phyloP scores from a whole-genome alignment of 2,329 filamentous ascomycete genomes.

The Phialophora chinensis region DNA sequence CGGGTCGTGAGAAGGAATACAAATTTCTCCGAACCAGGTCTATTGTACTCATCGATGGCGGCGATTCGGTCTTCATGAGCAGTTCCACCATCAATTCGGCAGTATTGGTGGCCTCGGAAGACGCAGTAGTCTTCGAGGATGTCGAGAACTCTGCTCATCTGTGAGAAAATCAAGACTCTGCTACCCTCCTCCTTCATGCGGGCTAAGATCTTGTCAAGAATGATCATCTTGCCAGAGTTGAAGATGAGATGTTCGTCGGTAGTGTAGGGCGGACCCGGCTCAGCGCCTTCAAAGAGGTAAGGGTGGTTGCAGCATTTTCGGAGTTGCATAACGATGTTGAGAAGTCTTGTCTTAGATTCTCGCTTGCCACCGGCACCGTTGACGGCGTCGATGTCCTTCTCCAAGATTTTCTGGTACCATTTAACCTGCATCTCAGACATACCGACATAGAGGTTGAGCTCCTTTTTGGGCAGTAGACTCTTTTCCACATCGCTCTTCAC shows the following conservation, averaged over 20 bases:
- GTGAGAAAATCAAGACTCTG: conserved; percentile 97
- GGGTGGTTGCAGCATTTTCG: conserved; percentile 99
- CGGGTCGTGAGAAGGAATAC: conserved; percentile 94
- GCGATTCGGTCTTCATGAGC: conserved; percentile 97
- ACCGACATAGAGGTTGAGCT: conserved; percentile 93
- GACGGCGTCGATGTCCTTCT: conserved; percentile 98
- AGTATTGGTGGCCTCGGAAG: conserved; percentile 93
- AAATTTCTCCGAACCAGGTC: conserved; percentile 92
- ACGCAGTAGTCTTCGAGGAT: conserved; percentile 99
- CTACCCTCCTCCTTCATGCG: conserved; percentile 86
- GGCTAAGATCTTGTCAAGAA: conserved; percentile 87
- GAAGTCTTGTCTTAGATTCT: conserved; percentile 92
- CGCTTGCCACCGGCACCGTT: conserved; percentile 96
- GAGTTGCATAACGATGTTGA: conserved; percentile 99
- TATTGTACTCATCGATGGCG: conserved; percentile 98
- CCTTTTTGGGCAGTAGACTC: conserved; percentile 95
- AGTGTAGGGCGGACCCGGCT: conserved; percentile 95
- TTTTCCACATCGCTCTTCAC: conserved; percentile 99
- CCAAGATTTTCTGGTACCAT: conserved; percentile 98
- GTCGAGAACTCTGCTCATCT: conserved; percentile 96
- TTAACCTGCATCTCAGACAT: conserved; percentile 99
- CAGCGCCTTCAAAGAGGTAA: conserved; percentile 95
- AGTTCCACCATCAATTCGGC: conserved; percentile 94
- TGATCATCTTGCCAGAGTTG: conserved; percentile 96
- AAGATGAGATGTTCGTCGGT: conserved; percentile 94